phyloP scores from a whole-genome alignment of 2,329 filamentous ascomycete genomes.

The Arthrobotrys pseudoclavata region DNA sequence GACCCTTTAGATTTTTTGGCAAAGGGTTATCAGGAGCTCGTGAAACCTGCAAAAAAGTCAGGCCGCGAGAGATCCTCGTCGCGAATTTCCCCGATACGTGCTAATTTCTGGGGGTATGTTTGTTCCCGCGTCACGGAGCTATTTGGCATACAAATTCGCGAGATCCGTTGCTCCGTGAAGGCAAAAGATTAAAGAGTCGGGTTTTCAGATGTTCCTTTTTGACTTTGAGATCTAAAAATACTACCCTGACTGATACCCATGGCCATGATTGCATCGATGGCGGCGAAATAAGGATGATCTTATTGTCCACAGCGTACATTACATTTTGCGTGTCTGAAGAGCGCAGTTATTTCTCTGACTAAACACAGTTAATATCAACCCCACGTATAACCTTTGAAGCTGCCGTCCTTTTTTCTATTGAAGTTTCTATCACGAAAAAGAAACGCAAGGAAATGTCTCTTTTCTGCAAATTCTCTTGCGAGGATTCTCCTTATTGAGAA shows the following conservation, averaged over 20 bases:
- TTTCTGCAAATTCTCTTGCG: constrained; percentile 55
- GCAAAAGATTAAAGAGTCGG: neutral
- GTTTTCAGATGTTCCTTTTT: constrained; percentile 26
- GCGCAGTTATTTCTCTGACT: constrained; percentile 45
- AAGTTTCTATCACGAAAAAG: constrained; percentile 34
- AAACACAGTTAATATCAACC: constrained; percentile 43
- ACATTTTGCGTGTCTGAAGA: constrained; percentile 40
- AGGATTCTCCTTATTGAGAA: constrained; percentile 55
- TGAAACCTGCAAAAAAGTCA: constrained; percentile 37
- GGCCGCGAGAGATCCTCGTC: constrained; percentile 44
- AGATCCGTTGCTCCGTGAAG: constrained; percentile 43
- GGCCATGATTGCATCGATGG: constrained; percentile 27
- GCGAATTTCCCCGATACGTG: constrained; percentile 46
- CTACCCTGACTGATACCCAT: constrained; percentile 25
- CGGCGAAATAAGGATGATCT: constrained; percentile 42
- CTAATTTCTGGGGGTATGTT: constrained; percentile 8
- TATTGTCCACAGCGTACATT: constrained; percentile 37
- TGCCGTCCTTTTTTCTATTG: constrained; percentile 4
- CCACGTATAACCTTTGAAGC: constrained; percentile 28
- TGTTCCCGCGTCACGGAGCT: constrained; percentile 10
- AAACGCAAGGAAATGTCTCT: constrained; percentile 27
- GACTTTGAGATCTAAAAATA: constrained; percentile 44
- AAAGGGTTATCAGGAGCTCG: constrained; percentile 39
- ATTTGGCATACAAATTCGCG: constrained; percentile 29
- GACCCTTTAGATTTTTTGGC: constrained; percentile 18